A percentile compares a stretch with the other conserved stretches of the same genome.
Evolutionary conservation across 768 basidiomycete species (phyloP).

Genomic region (Daedaleopsis nitida): DNA sequence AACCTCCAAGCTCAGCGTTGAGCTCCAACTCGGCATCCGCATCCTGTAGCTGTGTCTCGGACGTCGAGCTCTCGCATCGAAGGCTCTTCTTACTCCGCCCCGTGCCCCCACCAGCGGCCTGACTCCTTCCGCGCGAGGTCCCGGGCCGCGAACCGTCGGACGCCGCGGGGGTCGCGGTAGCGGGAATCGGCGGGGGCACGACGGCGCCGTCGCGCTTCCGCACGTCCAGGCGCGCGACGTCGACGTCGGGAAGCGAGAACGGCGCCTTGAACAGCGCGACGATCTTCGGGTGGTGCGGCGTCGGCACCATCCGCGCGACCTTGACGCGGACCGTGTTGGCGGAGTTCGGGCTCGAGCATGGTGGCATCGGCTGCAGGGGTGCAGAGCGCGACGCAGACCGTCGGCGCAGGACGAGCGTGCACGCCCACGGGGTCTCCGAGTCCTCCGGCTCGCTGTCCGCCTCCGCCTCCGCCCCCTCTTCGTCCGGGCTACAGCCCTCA

Average conservation of each 20-base stretch:
- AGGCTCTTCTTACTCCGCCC: slow-evolving; percentile 6
- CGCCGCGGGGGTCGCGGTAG: slow-evolving; percentile 31
- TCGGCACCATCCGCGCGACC: slow-evolving; percentile 87
- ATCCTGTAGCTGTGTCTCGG: too few species aligned
- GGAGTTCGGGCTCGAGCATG: slow-evolving; percentile 13
- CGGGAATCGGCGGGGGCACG: slow-evolving; percentile 26
- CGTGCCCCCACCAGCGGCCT: slow-evolving; percentile 30
- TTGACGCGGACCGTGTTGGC: slow-evolving; percentile 53
- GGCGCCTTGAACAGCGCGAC: slow-evolving; percentile 91
- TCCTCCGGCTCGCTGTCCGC: slow-evolving; percentile 95
- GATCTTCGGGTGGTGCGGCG: slow-evolving; percentile 95
- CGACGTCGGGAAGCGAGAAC: slow-evolving; percentile 82
- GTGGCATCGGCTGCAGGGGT: background rate
- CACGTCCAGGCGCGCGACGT: slow-evolving; percentile 60
- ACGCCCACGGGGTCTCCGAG: slow-evolving; percentile 95
- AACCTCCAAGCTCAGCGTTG: too few species aligned
- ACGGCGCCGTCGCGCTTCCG: slow-evolving; percentile 53
- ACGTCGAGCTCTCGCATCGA: slow-evolving; percentile 7
- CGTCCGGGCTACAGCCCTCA: slow-evolving; percentile 7
- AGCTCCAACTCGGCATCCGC: too few species aligned
- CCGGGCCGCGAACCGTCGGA: slow-evolving; percentile 7
- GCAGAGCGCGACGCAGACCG: slow-evolving; percentile 25
- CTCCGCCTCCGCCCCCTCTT: slow-evolving; percentile 46
- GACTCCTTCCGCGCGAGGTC: slow-evolving; percentile 17
- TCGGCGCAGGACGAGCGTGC: slow-evolving; percentile 70